phyloP scores from a whole-genome alignment of 371 early-diverging fungal species.

The Rhizopus sp. region DNA sequence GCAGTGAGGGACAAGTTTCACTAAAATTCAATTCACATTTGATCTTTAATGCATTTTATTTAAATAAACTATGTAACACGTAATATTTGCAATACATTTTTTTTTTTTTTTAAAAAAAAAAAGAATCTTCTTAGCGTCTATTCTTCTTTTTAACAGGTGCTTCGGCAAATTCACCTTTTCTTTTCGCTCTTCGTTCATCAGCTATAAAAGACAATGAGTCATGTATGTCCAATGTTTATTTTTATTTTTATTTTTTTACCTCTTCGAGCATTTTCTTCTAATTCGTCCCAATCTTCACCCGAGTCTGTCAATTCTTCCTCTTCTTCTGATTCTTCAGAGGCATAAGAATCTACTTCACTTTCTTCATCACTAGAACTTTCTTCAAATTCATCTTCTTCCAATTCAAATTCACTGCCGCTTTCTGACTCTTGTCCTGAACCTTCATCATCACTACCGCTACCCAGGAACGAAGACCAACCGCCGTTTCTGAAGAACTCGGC shows the following conservation, averaged over 20 bases:
- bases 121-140: conserved; percentile 19
- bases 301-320: conserved; percentile 66
- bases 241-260: conserved; percentile 29
- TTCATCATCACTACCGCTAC: conserved; percentile 64
- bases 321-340: conserved; percentile 62
- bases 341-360: conserved; percentile 69
- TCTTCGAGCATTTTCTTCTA: conserved; percentile 77
- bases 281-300: conserved; percentile 79
- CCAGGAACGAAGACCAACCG: conserved; percentile 92
- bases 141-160: conserved; percentile 25
- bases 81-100: too few relatives aligned
- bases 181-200: conserved; percentile 59
- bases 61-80: too few relatives aligned
- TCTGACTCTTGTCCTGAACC: conserved; percentile 57
- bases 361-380: conserved; percentile 65
- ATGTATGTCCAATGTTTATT: not conserved
- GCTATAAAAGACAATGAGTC: conserved; percentile 31
- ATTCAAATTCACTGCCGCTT: conserved; percentile 63
- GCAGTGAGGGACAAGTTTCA: too few relatives aligned
- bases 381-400: conserved; percentile 49
- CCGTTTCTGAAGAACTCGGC: conserved; percentile 95
- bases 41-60: too few relatives aligned
- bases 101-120: not conserved
- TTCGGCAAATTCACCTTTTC: conserved; percentile 45
- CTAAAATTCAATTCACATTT: too few relatives aligned